Conservation (phyloP, 495 filamentous ascomycete genomes). For the Thozetella sp. region DNA sequence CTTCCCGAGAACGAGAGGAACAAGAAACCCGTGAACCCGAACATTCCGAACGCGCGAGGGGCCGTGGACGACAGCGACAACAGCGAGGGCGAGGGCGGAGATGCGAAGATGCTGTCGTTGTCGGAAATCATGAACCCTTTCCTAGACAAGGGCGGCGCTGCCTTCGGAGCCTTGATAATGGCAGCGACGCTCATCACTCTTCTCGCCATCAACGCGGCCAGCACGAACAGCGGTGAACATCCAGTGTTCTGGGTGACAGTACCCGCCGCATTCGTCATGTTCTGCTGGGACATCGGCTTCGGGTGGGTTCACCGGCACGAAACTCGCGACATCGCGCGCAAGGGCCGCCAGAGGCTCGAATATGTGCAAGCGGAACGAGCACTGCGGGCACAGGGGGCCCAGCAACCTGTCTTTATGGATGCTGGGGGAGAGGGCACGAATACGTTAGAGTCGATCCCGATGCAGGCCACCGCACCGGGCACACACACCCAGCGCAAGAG, state of each 20-base stretch:
- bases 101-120: conserved; percentile 55
- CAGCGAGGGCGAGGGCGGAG: conserved; percentile 37
- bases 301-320: conserved; percentile 60
- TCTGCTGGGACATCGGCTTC: conserved; percentile 59
- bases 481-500: no score
- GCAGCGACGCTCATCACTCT: conserved; percentile 59
- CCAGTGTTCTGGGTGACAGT: conserved; percentile 65
- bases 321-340: conserved; percentile 59
- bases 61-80: conserved; percentile 54
- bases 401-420: no score
- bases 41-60: conserved; percentile 64
- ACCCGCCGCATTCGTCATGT: conserved; percentile 64
- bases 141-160: conserved; percentile 62
- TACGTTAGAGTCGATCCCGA: background rate
- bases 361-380: conserved; percentile 36
- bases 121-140: conserved; percentile 75
- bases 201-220: conserved; percentile 60
- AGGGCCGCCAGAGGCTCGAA: conserved; percentile 54
- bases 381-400: conserved; percentile 17
- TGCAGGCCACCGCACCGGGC: no score
- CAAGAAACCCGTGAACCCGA: conserved; percentile 64
- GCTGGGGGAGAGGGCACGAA: conserved; percentile 1
- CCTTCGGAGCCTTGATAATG: conserved; percentile 63
- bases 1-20: conserved; percentile 54
- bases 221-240: conserved; percentile 34